Evolutionary conservation across 805 yeast genomes (phyloP).

Genomic region (Ogataea dorogensis): DNA sequence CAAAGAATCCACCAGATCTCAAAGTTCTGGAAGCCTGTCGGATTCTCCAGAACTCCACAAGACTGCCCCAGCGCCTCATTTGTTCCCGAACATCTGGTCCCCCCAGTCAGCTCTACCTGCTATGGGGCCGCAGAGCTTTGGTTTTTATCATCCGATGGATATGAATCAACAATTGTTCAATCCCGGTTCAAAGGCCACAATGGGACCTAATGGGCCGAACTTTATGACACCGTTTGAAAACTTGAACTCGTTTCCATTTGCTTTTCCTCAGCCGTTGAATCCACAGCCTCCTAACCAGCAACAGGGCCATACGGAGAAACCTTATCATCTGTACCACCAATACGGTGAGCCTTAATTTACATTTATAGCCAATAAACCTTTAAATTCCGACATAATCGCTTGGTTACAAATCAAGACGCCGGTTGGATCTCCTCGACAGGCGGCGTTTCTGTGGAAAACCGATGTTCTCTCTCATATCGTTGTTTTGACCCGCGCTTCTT

Average conservation of each 20-base stretch:
- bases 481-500: slow-evolving; percentile 36
- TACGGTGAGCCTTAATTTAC: slow-evolving; percentile 7
- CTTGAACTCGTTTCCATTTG: slow-evolving; percentile 2
- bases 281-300: slow-evolving; percentile 4
- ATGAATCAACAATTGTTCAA: slow-evolving; percentile 3
- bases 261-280: slow-evolving; percentile 5
- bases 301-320: neutral
- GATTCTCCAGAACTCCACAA: slow-evolving; percentile 4
- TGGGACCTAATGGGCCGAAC: neutral
- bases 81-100: slow-evolving; percentile 17
- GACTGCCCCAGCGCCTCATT: slow-evolving; percentile 3
- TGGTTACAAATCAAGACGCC: slow-evolving; percentile 6
- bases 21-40: slow-evolving; percentile 4
- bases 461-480: slow-evolving; percentile 21
- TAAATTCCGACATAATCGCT: neutral
- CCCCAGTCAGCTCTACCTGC: slow-evolving; percentile 5
- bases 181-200: neutral
- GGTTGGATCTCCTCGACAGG: slow-evolving; percentile 9
- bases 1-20: slow-evolving; percentile 2
- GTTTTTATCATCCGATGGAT: slow-evolving; percentile 5
- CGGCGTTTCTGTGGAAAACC: slow-evolving; percentile 16
- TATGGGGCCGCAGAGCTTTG: slow-evolving; percentile 1
- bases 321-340: slow-evolving; percentile 5
- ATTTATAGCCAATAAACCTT: slow-evolving; percentile 6
- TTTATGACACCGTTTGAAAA: slow-evolving; percentile 2